These are phyloP conservation scores for Boletus coccyginus DNA, from an alignment of 768 basidiomycete genomes.

Conservation along the genomic window DNA sequence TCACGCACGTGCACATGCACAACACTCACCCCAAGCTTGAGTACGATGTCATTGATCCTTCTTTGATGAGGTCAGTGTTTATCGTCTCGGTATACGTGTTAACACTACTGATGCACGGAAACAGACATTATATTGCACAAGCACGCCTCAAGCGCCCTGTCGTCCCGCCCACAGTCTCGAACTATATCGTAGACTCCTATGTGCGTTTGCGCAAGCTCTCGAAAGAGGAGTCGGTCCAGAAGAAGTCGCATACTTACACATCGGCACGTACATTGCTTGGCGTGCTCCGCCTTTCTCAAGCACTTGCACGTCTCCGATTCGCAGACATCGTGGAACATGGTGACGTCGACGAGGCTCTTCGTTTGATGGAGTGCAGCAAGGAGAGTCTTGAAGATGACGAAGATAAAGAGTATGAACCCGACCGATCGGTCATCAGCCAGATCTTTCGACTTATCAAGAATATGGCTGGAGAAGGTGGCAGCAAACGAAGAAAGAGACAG, in stretches of 20 bases:
- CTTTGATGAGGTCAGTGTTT: constrained; percentile 73
- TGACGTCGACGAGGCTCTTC: constrained; percentile 95
- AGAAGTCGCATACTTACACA: constrained; percentile 91
- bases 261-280: constrained; percentile 95
- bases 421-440: constrained; percentile 76
- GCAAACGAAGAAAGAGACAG: constrained; percentile 40
- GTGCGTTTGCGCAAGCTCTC: constrained; percentile 92
- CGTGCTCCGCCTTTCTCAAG: constrained; percentile 91
- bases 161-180: constrained; percentile 87
- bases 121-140: constrained; percentile 90
- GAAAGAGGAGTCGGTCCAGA: constrained; percentile 85
- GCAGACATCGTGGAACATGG: constrained; percentile 73
- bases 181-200: constrained; percentile 92
- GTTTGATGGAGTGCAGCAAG: constrained; percentile 97
- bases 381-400: constrained; percentile 83
- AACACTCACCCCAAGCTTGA: constrained; percentile 85
- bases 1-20: constrained; percentile 98
- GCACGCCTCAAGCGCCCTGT: constrained; percentile 86
- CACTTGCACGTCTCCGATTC: constrained; percentile 88
- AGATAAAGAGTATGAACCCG: constrained; percentile 64
- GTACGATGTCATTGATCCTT: constrained; percentile 80
- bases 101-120: constrained; percentile 3
- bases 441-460: constrained; percentile 91
- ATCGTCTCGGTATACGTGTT: neutral
- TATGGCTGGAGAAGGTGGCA: constrained; percentile 56